Evolutionary conservation across 2,329 filamentous ascomycete genomes (phyloP), one percentile per base, ranked within the genome.

Genomic region (Pseudocercospora cruenta): DNA sequence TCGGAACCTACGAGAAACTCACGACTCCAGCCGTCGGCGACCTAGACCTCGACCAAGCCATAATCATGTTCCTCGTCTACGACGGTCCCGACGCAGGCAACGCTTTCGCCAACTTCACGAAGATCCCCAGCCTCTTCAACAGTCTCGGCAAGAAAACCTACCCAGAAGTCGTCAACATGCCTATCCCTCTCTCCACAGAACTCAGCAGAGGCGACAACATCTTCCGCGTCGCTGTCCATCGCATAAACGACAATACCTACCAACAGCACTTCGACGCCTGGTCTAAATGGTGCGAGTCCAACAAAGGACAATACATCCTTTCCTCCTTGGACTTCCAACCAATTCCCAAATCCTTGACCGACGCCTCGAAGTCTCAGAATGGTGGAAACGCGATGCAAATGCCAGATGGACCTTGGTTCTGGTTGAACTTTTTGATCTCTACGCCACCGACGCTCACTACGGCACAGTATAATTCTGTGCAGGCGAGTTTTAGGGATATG

Each of bases 21-120:
- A 61, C 64, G 1, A 76, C 74, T 0, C 75, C 73, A 1, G 70
- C 73, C 53, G n/a, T 74, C 45, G 51, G 51, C 39, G 65, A 69
- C 19, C 67, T 78, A 3, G 74, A 75, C 54, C 70, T 78, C 9
- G 75, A 78, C 49, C 73, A 78, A 67, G 70, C 69, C 2, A 76
- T 76, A 51, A 64, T 78, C 49, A 67, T 78, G 73, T 78, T 78
- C 65, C 67, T 78, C n/a, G 77, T 78, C 28, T 78, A 78, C 43
- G 77, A 78, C 45, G 77, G 77, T 0, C 69, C 72, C 4, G 73
- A 78, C 43, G 62, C 77, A 1, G 76, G 77, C 0, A 26, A 72
- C 47, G 72, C 75, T 1, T 78, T 78, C 62, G 55, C 60, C 8
- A 77, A 78, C 60, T 78, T 78, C 66, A 78, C 76, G 7, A 69